Evolutionary conservation across 2,329 filamentous ascomycete species (phyloP).

Genomic region (Cercospora berteroae): DNA sequence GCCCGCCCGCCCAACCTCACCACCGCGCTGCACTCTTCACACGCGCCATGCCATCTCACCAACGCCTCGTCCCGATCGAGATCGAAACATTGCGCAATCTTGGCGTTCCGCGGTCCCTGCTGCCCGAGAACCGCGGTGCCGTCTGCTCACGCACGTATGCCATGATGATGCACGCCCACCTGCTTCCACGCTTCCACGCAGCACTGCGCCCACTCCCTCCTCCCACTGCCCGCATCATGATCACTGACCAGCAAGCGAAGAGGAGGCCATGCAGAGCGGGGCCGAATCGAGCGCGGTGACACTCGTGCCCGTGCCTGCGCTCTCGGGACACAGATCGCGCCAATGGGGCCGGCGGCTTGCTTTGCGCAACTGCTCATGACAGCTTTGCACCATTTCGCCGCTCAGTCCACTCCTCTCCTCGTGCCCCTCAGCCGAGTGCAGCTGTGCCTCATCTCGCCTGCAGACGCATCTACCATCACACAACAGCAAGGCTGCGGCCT

Average conservation of each 20-base stretch:
- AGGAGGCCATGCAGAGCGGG: not conserved
- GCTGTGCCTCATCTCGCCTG: conserved; percentile 27
- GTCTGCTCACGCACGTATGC: not conserved
- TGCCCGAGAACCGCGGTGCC: not conserved
- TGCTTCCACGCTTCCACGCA: not conserved
- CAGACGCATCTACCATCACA: conserved; percentile 20
- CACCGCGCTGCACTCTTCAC: not conserved
- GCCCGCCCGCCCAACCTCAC: no score
- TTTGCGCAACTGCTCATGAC: conserved; percentile 1
- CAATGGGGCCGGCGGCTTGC: not conserved
- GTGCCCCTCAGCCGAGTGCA: not conserved
- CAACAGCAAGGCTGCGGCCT: conserved; percentile 20
- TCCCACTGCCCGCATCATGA: not conserved
- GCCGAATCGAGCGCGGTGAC: not conserved
- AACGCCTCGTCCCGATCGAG: not conserved
- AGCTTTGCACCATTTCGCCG: not conserved
- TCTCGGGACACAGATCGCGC: conserved; percentile 1
- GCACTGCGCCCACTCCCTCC: not conserved
- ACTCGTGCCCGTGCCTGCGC: not conserved
- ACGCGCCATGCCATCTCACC: not conserved
- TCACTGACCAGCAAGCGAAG: conserved; percentile 7
- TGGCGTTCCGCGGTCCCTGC: not conserved
- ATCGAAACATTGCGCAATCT: not conserved
- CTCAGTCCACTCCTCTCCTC: not conserved
- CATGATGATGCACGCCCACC: not conserved